phyloP scores from a whole-genome alignment of 257 asterid species.

The Thymus mandschuricus region DNA sequence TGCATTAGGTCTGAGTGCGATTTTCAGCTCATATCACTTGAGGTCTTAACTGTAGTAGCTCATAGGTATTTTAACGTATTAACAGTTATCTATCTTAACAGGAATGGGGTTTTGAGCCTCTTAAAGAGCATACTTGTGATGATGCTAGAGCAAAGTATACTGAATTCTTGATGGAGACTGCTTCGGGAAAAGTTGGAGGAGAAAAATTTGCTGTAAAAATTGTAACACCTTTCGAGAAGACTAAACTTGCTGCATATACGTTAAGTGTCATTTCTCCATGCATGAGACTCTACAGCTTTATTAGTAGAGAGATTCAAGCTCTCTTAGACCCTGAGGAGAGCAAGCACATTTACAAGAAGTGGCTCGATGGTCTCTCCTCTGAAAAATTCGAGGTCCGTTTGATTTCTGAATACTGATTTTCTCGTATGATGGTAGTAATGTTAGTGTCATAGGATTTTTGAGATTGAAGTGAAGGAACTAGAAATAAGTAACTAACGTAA shows the following conservation, averaged over 20 bases:
- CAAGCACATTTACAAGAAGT: slow-evolving; percentile 56
- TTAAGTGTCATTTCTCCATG: slow-evolving; percentile 69
- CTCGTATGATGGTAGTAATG: slow-evolving; percentile 6
- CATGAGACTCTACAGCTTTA: slow-evolving; percentile 67
- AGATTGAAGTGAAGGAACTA: slow-evolving; percentile 12
- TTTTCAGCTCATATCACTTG: neutral
- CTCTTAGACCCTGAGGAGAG: slow-evolving; percentile 47
- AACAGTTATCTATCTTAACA: slow-evolving; percentile 25
- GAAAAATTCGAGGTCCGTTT: slow-evolving; percentile 57
- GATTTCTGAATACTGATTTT: slow-evolving; percentile 18
- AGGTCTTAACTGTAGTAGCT: neutral
- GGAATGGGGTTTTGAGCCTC: slow-evolving; percentile 79
- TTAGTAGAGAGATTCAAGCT: slow-evolving; percentile 53
- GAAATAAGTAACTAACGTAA: slow-evolving; percentile 26
- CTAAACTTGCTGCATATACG: slow-evolving; percentile 68
- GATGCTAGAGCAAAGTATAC: slow-evolving; percentile 53
- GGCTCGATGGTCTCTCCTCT: slow-evolving; percentile 59
- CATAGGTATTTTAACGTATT: neutral
- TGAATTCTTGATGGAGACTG: slow-evolving; percentile 68
- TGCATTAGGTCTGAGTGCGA: neutral
- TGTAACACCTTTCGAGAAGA: slow-evolving; percentile 73
- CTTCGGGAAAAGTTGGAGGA: slow-evolving; percentile 64
- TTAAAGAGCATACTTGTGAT: slow-evolving; percentile 44
- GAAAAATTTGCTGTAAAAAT: slow-evolving; percentile 54
- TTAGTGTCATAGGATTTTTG: slow-evolving; percentile 2